Evolutionary conservation across 805 yeast genomes (phyloP).

Genomic region (Metschnikowia proteae): DNA sequence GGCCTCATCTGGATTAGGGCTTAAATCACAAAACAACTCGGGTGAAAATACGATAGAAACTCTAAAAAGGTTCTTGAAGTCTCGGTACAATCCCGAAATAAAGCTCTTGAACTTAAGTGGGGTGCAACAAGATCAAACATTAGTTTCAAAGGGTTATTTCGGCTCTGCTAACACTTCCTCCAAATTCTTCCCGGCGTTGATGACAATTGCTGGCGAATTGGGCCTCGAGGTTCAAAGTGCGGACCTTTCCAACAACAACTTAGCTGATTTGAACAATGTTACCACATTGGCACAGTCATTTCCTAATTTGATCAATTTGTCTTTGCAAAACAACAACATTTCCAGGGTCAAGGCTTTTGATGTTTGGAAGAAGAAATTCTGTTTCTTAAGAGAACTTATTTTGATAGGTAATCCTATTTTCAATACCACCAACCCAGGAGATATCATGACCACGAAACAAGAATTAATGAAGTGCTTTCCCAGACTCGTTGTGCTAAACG

Average conservation of each 20-base stretch:
- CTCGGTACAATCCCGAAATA: conserved; percentile 62
- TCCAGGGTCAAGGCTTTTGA: conserved; percentile 58
- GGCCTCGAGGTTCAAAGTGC: conserved; percentile 64
- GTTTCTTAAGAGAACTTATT: conserved; percentile 69
- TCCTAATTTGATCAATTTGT: conserved; percentile 74
- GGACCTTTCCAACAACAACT: conserved; percentile 56
- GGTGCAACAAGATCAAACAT: conserved; percentile 59
- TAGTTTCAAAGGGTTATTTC: conserved; percentile 62
- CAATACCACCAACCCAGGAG: conserved; percentile 27
- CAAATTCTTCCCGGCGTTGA: conserved; percentile 85
- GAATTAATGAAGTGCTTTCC: conserved; percentile 77
- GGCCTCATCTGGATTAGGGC: conserved; percentile 13
- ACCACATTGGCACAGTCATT: conserved; percentile 66
- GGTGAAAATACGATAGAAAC: conserved; percentile 52
- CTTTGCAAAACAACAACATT: conserved; percentile 74
- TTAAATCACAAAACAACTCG: conserved; percentile 9
- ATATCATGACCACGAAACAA: conserved; percentile 42
- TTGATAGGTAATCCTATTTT: conserved; percentile 72
- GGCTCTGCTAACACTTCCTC: conserved; percentile 57
- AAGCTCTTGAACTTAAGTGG: conserved; percentile 67
- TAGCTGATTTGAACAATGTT: conserved; percentile 57
- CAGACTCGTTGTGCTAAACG: conserved; percentile 73
- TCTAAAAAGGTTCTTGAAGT: conserved; percentile 54
- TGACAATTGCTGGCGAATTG: conserved; percentile 66
- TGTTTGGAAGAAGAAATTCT: conserved; percentile 73